A percentile compares a stretch with the other conserved stretches of the same genome.
These are phyloP conservation scores for barrel medic (Medicago truncatula) DNA, from an alignment of 306 rosid genomes.

Conservation along the genomic window DNA sequence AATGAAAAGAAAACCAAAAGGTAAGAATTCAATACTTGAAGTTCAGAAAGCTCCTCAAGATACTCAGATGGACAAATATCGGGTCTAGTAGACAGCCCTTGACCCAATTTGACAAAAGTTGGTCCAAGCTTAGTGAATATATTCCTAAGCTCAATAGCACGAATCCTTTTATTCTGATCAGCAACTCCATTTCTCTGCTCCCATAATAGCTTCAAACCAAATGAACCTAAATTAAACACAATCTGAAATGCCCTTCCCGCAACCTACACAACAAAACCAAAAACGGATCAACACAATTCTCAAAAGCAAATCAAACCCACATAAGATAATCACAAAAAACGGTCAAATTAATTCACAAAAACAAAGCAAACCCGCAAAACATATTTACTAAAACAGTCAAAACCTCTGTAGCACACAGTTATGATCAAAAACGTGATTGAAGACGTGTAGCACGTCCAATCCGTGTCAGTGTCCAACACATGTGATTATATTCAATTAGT, in stretches of 20 bases:
- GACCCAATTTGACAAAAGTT: slow-evolving; percentile 95
- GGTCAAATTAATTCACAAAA: slow-evolving; percentile 12
- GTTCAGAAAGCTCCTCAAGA: slow-evolving; percentile 88
- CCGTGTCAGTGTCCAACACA: no score
- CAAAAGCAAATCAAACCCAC: slow-evolving; percentile 20
- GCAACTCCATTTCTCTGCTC: slow-evolving; percentile 71
- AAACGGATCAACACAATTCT: slow-evolving; percentile 10
- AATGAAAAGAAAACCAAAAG: slow-evolving; percentile 17
- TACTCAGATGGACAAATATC: slow-evolving; percentile 91
- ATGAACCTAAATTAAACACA: slow-evolving; percentile 59
- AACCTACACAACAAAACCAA: slow-evolving; percentile 46
- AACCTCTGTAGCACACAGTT: no score
- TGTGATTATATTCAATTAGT: no score
- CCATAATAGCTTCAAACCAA: slow-evolving; percentile 60
- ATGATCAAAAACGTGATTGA: no score
- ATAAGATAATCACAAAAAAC: not conserved
- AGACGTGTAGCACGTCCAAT: no score
- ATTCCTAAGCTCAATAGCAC: slow-evolving; percentile 74
- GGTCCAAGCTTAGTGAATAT: slow-evolving; percentile 86
- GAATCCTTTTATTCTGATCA: slow-evolving; percentile 64
- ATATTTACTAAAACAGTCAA: not conserved
- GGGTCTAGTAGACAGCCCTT: slow-evolving; percentile 93
- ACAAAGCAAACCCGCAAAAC: slow-evolving; percentile 16
- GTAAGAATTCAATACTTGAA: slow-evolving; percentile 64
- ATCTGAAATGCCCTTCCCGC: slow-evolving; percentile 74